phyloP scores from a whole-genome alignment of 257 asterid species.

The Pogostemon cablin region DNA sequence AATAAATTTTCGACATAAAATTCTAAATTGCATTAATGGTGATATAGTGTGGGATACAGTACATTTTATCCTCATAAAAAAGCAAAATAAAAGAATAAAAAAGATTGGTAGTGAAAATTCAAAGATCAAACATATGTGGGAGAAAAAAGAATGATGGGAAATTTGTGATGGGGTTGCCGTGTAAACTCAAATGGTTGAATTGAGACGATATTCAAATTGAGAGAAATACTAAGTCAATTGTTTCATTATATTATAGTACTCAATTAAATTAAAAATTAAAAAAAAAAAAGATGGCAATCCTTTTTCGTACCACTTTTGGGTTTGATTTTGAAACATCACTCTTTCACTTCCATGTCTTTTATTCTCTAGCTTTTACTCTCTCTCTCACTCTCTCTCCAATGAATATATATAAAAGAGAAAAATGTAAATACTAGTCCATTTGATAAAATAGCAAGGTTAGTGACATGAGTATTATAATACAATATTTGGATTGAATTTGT shows the following conservation, averaged over 20 bases:
- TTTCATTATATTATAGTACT: constrained; percentile 28
- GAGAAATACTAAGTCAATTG: constrained; percentile 7
- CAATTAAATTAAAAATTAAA: neutral
- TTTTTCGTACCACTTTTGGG: constrained; percentile 45
- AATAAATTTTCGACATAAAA: too few species aligned
- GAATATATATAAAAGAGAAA: too few species aligned
- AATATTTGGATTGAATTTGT: too few species aligned
- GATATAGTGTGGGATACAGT: too few species aligned
- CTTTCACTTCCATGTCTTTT: constrained; percentile 36
- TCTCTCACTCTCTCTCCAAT: too few species aligned
- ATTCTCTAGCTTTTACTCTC: constrained; percentile 52
- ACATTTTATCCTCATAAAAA: too few species aligned
- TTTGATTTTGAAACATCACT: neutral
- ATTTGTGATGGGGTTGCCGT: neutral
- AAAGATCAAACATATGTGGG: neutral
- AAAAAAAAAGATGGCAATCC: neutral
- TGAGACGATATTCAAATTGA: constrained; percentile 18
- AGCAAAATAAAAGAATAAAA: too few species aligned
- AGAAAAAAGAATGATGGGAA: neutral
- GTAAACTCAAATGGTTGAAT: constrained; percentile 32
- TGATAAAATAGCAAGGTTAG: too few species aligned
- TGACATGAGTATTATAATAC: too few species aligned
- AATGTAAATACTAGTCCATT: too few species aligned
- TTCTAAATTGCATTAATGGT: too few species aligned
- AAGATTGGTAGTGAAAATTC: too few species aligned